Base-by-base conservation (phyloP, 345 rosid species). In the Eucalyptus microcorys region DNA sequence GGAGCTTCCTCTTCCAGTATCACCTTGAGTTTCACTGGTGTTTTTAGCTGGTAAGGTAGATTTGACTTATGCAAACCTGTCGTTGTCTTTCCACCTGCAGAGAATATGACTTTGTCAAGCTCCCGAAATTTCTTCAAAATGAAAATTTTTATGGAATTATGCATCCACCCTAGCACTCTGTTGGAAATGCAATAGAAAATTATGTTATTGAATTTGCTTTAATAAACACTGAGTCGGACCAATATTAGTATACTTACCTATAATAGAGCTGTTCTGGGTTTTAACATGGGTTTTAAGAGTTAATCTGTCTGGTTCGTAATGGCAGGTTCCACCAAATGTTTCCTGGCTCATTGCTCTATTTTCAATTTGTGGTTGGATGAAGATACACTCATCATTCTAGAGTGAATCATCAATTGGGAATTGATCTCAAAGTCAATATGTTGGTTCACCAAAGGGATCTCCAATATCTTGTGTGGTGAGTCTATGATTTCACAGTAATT, bases 1-100 rank as follows among this genome's bases (percentile, higher is more conserved):
- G 88, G 90, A 71, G 40, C 88, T 88, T 87, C 88, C 91, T 88
- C 89, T 92, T 55, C 91, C 91, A 87, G 88, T 94, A 48, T 90
- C 90, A 66, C 91, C 59, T 86, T 91, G 83, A 76, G 83, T 76
- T 76, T 68, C 4, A 15, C 43, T 71, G 43, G 81, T 52, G n/a
- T 16, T 79, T 85, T 45, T 85, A 49, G 10, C 85, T 52, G 93
- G 95, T 93, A 90, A 91, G 92, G 45, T 90, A 47, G 53, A 84
- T 84, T 53, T 19, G 45, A 19, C 81, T 37, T 9, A 17, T 71
- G 81, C 81, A 76, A 76, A 76, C 83, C 43, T 1, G 8, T 6
- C 14, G 14, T 76, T 19, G 27, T 76, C 47, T 40, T 71, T 76
- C 83, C 83, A 37, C 47, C 26, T 37, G 22, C 83, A 21, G 83